Base-by-base conservation (phyloP, 768 basidiomycete species). In the Calvatia gigantea region DNA sequence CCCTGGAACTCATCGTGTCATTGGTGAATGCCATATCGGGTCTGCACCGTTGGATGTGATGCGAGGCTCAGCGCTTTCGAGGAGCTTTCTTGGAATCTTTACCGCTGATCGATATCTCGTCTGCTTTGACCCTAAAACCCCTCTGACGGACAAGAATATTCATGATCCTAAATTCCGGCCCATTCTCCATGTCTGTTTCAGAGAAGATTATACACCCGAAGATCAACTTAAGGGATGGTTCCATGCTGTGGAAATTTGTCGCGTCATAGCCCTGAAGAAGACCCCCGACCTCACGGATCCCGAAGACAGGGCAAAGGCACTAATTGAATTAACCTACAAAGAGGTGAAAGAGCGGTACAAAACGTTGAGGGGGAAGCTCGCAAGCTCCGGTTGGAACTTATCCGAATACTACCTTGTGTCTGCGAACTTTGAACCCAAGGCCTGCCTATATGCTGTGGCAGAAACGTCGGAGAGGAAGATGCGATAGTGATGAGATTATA, bases 221-320 rank as follows among this genome's bases (percentile, higher is more conserved):
- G 83, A 85, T 62, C 79, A 82, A 56, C 71, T 85, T 35, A 78
- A 77, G 54, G 84, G 80, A 2, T 87, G 86, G 85, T 58, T 72
- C 7, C 73, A 75, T 48, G 78, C 75, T 4, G 60, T 56, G 37
- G 54, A 56, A 42, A 23, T 56, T 21, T 56, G 47, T 37, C 54
- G 54, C 8, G 15, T 29, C 14, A 39, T 56, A 15, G 29, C 39
- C n/a, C 39, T 39, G n/a, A 33, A 25, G 21, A 23, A 42, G 29
- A 28, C 17, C 25, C 47, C 29, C 12, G 31, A n/a, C 2, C 25
- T 38, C 19, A 15, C 27, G 4, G 46, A 42, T 32, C 17, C 46
- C 14, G 54, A 48, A 19, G 46, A n/a, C 39, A 23, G 27, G 4
- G 11, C 15, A 43, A 31, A 14, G 31, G 29, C 38, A 4, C 28